A percentile compares a stretch with the other conserved stretches of the same genome.
Conservation (phyloP, 2,329 filamentous ascomycete genomes). For the Albophoma yamanashiensis region DNA sequence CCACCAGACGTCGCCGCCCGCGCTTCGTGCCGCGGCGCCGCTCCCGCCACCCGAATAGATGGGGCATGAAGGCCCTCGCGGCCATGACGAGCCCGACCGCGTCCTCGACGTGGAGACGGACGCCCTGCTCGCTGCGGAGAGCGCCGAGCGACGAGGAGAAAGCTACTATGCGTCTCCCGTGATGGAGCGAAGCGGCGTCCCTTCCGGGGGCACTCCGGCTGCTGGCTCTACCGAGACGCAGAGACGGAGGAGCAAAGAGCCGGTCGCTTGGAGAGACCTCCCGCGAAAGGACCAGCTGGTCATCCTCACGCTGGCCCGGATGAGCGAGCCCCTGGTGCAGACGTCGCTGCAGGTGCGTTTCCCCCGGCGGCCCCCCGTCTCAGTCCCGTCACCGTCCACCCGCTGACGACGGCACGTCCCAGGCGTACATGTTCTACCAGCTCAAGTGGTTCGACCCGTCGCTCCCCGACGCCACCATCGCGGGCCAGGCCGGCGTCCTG, state of each 20-base stretch:
- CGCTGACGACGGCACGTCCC: neutral
- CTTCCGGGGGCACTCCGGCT: neutral
- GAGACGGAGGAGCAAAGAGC: conserved; percentile 3
- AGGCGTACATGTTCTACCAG: conserved; percentile 81
- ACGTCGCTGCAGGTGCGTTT: conserved; percentile 50
- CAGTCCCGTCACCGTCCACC: too few relatives aligned
- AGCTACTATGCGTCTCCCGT: neutral
- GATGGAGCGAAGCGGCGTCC: neutral
- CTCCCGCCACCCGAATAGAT: conserved; percentile 8
- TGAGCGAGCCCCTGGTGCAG: conserved; percentile 76
- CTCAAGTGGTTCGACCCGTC: conserved; percentile 61
- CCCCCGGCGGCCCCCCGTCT: too few relatives aligned
- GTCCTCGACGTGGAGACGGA: conserved; percentile 1
- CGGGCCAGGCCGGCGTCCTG: conserved; percentile 66
- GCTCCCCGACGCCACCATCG: conserved; percentile 53
- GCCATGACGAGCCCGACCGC: conserved; percentile 7
- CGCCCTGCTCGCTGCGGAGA: neutral
- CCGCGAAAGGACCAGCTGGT: conserved; percentile 69
- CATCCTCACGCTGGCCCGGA: conserved; percentile 65
- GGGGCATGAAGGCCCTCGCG: conserved; percentile 7
- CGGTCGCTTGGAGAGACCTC: conserved; percentile 51
- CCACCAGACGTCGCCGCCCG: neutral
- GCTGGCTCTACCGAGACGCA: neutral
- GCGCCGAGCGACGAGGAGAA: neutral
- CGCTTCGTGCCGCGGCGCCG: too few relatives aligned